Percentiles rank a stretch among this genome's conserved stretches.
Evolutionary conservation across 768 basidiomycete genomes (phyloP).

Genomic region (Amanita polypyramis): DNA sequence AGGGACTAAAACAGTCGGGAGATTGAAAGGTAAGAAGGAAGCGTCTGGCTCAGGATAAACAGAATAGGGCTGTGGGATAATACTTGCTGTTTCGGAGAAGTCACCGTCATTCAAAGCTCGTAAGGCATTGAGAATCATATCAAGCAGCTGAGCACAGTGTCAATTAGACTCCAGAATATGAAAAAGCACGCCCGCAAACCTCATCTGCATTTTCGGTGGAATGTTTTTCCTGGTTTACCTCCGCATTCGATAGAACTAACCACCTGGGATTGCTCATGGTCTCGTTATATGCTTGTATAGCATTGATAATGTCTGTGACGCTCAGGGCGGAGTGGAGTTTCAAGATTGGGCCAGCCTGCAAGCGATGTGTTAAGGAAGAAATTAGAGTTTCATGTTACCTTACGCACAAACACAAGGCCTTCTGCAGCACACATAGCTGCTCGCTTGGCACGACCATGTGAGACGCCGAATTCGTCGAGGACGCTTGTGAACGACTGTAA

Average conservation of each 20-base stretch:
- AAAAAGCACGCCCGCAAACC: slow-evolving; percentile 24
- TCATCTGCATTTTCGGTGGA: slow-evolving; percentile 48
- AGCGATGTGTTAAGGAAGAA: slow-evolving; percentile 1
- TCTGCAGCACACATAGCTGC: slow-evolving; percentile 77
- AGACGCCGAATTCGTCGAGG: slow-evolving; percentile 83
- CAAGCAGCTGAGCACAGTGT: slow-evolving; percentile 50
- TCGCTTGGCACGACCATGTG: slow-evolving; percentile 72
- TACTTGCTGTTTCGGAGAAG: slow-evolving; percentile 45
- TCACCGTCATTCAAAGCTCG: slow-evolving; percentile 48
- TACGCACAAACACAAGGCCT: slow-evolving; percentile 60
- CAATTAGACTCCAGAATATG: slow-evolving; percentile 4
- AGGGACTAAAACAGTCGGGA: slow-evolving; percentile 76
- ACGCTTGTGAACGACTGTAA: slow-evolving; percentile 80
- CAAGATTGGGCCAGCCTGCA: slow-evolving; percentile 58
- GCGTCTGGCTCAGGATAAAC: slow-evolving; percentile 33
- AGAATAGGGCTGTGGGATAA: slow-evolving; percentile 58
- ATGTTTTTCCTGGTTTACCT: slow-evolving; percentile 34
- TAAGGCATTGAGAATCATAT: slow-evolving; percentile 54
- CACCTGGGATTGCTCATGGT: slow-evolving; percentile 45
- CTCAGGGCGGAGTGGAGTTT: slow-evolving; percentile 49
- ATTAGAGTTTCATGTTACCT: neutral
- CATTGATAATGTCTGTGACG: slow-evolving; percentile 57
- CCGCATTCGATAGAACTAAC: slow-evolving; percentile 53
- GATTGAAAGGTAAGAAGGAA: slow-evolving; percentile 39
- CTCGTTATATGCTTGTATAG: slow-evolving; percentile 64